These are phyloP conservation scores for Penicillium antarcticum DNA, from an alignment of 495 filamentous ascomycete genomes.

Conservation along the genomic window DNA sequence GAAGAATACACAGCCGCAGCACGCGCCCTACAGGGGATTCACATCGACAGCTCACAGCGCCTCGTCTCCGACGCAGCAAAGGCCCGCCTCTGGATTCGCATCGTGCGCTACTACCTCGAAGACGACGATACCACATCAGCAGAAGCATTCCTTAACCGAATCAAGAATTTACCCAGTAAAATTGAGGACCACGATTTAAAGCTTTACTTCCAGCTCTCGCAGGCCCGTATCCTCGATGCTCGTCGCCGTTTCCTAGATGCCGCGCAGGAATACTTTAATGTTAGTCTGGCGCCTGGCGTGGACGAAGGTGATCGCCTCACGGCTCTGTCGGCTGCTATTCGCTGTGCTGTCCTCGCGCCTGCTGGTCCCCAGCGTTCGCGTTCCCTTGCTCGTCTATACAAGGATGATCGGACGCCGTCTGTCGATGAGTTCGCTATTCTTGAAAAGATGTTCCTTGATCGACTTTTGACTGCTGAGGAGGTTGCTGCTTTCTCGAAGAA, in stretches of 20 bases:
- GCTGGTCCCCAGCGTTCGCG: constrained; percentile 83
- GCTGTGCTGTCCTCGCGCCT: constrained; percentile 89
- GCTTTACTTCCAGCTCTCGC: constrained; percentile 83
- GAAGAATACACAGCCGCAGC: constrained; percentile 81
- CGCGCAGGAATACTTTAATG: constrained; percentile 77
- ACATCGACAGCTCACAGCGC: constrained; percentile 82
- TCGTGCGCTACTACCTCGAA: constrained; percentile 91
- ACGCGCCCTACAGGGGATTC: constrained; percentile 74
- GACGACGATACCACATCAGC: constrained; percentile 87
- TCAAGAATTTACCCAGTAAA: constrained; percentile 84
- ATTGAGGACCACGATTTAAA: constrained; percentile 67
- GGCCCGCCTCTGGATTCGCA: constrained; percentile 82
- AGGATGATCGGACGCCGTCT: constrained; percentile 78
- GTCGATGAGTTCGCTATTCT: constrained; percentile 83
- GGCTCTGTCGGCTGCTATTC: constrained; percentile 83
- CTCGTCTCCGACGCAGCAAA: constrained; percentile 75
- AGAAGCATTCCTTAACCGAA: constrained; percentile 83
- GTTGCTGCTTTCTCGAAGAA: constrained; percentile 80
- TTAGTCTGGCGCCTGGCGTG: constrained; percentile 70
- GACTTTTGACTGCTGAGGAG: constrained; percentile 74
- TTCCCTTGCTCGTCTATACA: constrained; percentile 79
- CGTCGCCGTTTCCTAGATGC: constrained; percentile 90
- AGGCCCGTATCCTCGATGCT: constrained; percentile 89
- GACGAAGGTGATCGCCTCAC: constrained; percentile 83
- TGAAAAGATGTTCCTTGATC: constrained; percentile 96